These are phyloP conservation scores for Solanum etuberosum DNA, from an alignment of 257 asterid species.

Conservation along the genomic window DNA sequence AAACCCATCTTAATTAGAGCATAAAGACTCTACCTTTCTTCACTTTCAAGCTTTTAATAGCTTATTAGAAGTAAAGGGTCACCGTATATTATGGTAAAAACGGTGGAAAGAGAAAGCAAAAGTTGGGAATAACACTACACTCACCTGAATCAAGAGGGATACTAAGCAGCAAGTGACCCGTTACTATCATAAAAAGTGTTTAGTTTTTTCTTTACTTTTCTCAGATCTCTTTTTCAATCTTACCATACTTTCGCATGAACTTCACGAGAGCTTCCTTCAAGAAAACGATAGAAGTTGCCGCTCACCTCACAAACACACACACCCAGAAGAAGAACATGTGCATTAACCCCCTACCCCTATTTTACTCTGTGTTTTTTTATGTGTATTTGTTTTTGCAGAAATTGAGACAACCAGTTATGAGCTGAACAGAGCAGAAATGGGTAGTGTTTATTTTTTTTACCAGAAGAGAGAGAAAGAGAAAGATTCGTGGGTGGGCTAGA, in stretches of 20 bases:
- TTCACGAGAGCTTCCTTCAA: conserved; percentile 39
- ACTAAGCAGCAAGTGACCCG: conserved; percentile 50
- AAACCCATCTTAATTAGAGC: conserved; percentile 10
- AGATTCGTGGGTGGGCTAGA: neutral
- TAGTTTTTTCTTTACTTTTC: conserved; percentile 8
- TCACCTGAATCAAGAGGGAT: conserved; percentile 64
- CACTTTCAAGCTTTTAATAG: neutral
- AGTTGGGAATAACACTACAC: conserved; percentile 7
- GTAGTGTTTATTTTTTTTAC: neutral
- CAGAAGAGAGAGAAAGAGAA: neutral
- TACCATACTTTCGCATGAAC: conserved; percentile 30
- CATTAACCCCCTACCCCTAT: neutral
- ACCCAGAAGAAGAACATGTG: neutral
- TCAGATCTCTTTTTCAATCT: conserved; percentile 48
- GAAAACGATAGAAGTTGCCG: neutral
- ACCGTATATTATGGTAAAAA: conserved; percentile 5
- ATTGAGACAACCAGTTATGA: conserved; percentile 1
- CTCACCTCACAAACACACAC: neutral
- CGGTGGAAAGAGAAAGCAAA: conserved; percentile 14
- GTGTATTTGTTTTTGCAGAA: neutral
- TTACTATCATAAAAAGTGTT: conserved; percentile 31
- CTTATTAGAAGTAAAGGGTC: neutral
- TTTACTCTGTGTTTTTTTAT: neutral
- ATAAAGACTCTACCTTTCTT: conserved; percentile 8
- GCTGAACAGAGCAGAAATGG: conserved; percentile 2